A percentile compares a stretch with the other conserved stretches of the same genome.
Conservation (phyloP, 2,329 filamentous ascomycete species). For the Rosellinia necatrix region DNA sequence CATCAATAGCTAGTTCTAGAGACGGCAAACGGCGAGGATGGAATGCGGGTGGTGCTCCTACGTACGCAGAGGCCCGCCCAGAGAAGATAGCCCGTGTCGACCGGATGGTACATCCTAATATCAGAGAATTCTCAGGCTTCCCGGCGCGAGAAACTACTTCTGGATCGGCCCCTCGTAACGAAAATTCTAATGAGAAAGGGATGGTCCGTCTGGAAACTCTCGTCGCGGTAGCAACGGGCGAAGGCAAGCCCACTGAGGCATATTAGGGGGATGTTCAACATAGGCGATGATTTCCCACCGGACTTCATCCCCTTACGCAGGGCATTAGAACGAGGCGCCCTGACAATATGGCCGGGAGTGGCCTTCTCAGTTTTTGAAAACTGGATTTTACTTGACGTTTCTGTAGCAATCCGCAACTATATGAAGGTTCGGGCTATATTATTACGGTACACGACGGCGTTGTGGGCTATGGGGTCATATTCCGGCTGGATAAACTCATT, state of each 20-base stretch:
- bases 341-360: neutral
- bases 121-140: conserved; percentile 57
- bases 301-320: neutral
- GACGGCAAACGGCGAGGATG: conserved; percentile 71
- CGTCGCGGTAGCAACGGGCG: conserved; percentile 67
- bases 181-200: conserved; percentile 43
- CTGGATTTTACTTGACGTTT: conserved; percentile 16
- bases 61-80: conserved; percentile 45
- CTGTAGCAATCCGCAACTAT: conserved; percentile 23
- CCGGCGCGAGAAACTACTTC: conserved; percentile 46
- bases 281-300: neutral
- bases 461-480: conserved; percentile 29
- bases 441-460: conserved; percentile 35
- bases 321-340: conserved; percentile 16
- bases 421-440: conserved; percentile 28
- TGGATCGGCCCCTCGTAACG: conserved; percentile 35
- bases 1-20: conserved; percentile 58
- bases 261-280: conserved; percentile 29
- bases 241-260: conserved; percentile 48
- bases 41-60: conserved; percentile 63
- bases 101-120: conserved; percentile 62
- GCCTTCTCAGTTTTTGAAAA: neutral
- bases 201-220: conserved; percentile 64
- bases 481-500: conserved; percentile 28
- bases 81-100: conserved; percentile 54